Evolutionary conservation across 2,329 filamentous ascomycete species (phyloP).

Genomic region (Phoma sp.): DNA sequence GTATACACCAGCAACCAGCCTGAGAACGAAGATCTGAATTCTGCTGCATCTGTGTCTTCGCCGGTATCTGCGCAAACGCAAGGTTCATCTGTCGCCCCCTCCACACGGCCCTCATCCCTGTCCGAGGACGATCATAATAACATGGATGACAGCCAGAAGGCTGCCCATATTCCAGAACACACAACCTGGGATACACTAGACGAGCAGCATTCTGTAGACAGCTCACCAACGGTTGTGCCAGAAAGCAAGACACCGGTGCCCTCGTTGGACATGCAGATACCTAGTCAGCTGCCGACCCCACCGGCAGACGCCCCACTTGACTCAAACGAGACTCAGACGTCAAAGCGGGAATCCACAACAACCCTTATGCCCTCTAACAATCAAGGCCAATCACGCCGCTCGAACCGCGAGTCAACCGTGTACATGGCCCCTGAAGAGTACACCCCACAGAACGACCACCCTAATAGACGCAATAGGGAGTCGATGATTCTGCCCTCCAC

Average conservation of each 20-base stretch:
- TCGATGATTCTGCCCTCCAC: conserved; percentile 34
- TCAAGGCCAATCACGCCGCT: conserved; percentile 27
- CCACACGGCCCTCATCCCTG: conserved; percentile 48
- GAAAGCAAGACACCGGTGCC: conserved; percentile 36
- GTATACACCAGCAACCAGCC: conserved; percentile 53
- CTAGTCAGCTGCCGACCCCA: conserved; percentile 21
- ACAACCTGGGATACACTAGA: conserved; percentile 28
- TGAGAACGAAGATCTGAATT: conserved; percentile 45
- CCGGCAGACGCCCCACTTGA: conserved; percentile 17
- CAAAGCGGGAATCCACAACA: conserved; percentile 15
- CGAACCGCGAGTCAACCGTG: conserved; percentile 43
- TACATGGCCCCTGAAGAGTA: conserved; percentile 32
- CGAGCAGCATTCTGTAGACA: conserved; percentile 42
- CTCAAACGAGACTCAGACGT: conserved; percentile 15
- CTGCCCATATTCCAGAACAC: conserved; percentile 17
- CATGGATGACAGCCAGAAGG: conserved; percentile 26
- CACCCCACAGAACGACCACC: conserved; percentile 23
- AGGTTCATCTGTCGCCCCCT: conserved; percentile 44
- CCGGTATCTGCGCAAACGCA: conserved; percentile 48
- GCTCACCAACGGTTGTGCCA: conserved; percentile 44
- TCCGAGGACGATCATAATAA: conserved; percentile 44
- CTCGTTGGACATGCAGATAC: conserved; percentile 26
- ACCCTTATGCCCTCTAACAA: conserved; percentile 26
- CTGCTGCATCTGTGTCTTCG: conserved; percentile 44
- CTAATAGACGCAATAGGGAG: conserved; percentile 34